These are phyloP conservation scores for Cutaneotrichosporon sp. DNA, from an alignment of 1,284 basidiomycete genomes.

Conservation along the genomic window DNA sequence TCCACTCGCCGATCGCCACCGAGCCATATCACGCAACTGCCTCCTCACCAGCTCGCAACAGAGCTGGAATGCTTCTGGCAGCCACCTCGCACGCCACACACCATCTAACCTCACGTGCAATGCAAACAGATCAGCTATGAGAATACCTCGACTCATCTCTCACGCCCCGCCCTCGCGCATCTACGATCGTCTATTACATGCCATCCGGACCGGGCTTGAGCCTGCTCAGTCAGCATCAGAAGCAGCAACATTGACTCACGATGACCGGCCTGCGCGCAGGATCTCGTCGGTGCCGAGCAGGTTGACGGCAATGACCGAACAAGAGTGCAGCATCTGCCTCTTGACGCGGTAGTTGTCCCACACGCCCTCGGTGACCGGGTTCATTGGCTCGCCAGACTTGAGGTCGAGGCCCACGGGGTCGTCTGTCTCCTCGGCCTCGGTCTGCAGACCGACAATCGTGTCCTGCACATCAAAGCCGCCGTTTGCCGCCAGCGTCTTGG, in stretches of 20 bases:
- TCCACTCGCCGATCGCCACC: no score
- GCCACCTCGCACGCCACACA: background rate
- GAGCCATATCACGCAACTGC: background rate
- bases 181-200: constrained; percentile 11
- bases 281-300: constrained; percentile 95
- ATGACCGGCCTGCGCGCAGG: constrained; percentile 87
- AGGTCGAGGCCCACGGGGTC: constrained; percentile 93
- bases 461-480: constrained; percentile 99
- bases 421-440: constrained; percentile 86
- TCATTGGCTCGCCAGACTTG: constrained; percentile 92
- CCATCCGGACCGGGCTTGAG: constrained; percentile 9
- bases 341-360: constrained; percentile 99
- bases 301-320: constrained; percentile 97
- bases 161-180: constrained; percentile 1
- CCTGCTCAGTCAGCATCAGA: constrained; percentile 1
- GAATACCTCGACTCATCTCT: constrained; percentile 3
- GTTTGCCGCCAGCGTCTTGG: constrained; percentile 95
- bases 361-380: constrained; percentile 91
- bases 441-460: constrained; percentile 83
- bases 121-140: constrained; percentile 15
- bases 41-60: no score
- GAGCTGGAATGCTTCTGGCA: no score
- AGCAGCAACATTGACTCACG: constrained; percentile 41
- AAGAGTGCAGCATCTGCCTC: constrained; percentile 96
- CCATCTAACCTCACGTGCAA: constrained; percentile 5